Percentiles rank a stretch among this genome's conserved stretches.
phyloP scores from a whole-genome alignment of 2,329 filamentous ascomycete genomes.

The Scleromitrula shiraiana region DNA sequence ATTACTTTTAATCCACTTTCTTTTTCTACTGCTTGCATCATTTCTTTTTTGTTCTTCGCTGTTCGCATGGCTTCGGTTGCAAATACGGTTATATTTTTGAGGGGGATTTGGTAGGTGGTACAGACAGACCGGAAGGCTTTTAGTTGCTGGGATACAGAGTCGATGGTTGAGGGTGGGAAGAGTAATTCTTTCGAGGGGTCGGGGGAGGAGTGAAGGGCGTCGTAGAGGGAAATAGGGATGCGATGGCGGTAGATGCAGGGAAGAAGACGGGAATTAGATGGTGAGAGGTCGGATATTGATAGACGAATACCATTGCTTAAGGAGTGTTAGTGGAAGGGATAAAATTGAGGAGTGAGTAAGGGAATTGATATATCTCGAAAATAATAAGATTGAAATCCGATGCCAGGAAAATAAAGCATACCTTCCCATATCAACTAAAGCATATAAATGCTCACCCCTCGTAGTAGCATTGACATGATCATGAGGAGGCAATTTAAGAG shows the following conservation, averaged over 20 bases:
- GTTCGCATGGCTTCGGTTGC: constrained; percentile 86
- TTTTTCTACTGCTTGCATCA: constrained; percentile 55
- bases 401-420: constrained; percentile 16
- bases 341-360: constrained; percentile 9
- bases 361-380: background rate
- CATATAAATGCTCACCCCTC: constrained; percentile 22
- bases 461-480: constrained; percentile 6
- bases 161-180: constrained; percentile 51
- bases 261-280: constrained; percentile 62
- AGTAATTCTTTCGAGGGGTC: constrained; percentile 27
- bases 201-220: constrained; percentile 56
- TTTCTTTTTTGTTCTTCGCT: constrained; percentile 63
- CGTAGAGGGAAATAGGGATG: constrained; percentile 77
- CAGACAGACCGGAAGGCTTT: constrained; percentile 66
- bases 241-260: constrained; percentile 72
- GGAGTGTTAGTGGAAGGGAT: no score
- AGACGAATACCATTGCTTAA: constrained; percentile 85
- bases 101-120: constrained; percentile 51
- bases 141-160: constrained; percentile 57
- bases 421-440: constrained; percentile 31
- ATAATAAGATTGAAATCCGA: background rate
- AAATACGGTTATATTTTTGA: constrained; percentile 61
- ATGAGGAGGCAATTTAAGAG: constrained; percentile 21
- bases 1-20: constrained; percentile 61
- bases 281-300: constrained; percentile 75